Percentiles rank a stretch among this genome's conserved stretches.
phyloP scores from a whole-genome alignment of 164 flowering plant species.

The Santalum album region DNA sequence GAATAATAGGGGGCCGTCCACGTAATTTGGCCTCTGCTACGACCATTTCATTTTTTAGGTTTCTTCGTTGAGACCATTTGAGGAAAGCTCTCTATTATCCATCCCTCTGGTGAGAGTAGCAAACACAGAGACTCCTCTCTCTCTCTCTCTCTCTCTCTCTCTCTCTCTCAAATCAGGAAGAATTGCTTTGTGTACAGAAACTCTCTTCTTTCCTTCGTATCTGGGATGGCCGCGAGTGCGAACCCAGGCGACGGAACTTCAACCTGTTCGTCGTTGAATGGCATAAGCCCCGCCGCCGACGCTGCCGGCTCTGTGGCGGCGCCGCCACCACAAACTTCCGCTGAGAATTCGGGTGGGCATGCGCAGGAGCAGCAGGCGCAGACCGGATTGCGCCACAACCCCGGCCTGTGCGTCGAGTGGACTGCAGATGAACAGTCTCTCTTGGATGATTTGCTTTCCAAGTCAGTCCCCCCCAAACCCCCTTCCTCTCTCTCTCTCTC shows the following conservation, averaged over 20 bases:
- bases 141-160: too few relatives aligned
- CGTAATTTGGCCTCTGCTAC: too few relatives aligned
- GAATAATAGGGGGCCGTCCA: too few relatives aligned
- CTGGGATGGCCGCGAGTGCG: not conserved
- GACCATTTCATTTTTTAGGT: too few relatives aligned
- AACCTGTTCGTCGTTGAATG: not conserved
- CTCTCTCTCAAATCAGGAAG: too few relatives aligned
- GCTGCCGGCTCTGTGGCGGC: not conserved
- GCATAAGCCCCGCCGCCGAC: not conserved
- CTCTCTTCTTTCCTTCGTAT: too few relatives aligned
- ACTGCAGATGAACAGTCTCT: constrained; percentile 33
- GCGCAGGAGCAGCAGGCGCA: constrained; percentile 12
- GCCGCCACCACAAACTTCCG: not conserved
- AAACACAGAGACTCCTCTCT: too few relatives aligned
- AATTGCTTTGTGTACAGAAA: too few relatives aligned
- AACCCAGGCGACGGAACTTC: not conserved
- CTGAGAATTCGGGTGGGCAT: constrained; percentile 6
- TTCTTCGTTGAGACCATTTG: too few relatives aligned
- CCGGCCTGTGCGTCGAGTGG: constrained; percentile 34
- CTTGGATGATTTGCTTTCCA: constrained; percentile 30
- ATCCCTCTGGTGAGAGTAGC: too few relatives aligned
- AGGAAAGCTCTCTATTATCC: too few relatives aligned
- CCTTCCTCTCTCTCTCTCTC: not conserved
- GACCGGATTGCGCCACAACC: constrained; percentile 27
- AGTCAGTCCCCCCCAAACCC: constrained; percentile 17